These are phyloP conservation scores for Pyrenula aspistea DNA, from an alignment of 495 filamentous ascomycete genomes.

Conservation along the genomic window DNA sequence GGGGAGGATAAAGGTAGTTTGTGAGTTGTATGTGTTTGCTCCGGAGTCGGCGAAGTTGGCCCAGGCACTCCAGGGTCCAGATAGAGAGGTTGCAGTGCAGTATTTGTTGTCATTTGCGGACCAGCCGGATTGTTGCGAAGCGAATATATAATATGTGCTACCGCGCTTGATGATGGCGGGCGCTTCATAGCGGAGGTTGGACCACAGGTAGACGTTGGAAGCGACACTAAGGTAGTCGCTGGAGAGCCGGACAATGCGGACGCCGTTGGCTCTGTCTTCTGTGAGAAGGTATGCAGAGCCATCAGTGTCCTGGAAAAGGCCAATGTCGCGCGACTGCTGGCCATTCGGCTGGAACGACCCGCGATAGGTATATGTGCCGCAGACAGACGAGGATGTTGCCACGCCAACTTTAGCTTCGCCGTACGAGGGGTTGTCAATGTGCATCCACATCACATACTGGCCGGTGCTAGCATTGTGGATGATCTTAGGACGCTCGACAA, in stretches of 20 bases:
- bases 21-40: conserved; percentile 39
- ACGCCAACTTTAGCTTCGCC: conserved; percentile 54
- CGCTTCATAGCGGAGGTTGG: conserved; percentile 26
- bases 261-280: conserved; percentile 45
- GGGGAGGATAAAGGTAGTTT: conserved; percentile 38
- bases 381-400: conserved; percentile 43
- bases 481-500: conserved; percentile 57
- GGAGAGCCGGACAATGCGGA: conserved; percentile 36
- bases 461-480: conserved; percentile 41
- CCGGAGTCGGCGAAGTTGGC: conserved; percentile 42
- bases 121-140: conserved; percentile 30
- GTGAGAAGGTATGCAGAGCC: conserved; percentile 49
- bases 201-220: conserved; percentile 26
- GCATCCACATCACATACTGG: conserved; percentile 51
- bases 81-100: conserved; percentile 25
- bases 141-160: conserved; percentile 39
- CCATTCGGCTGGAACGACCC: conserved; percentile 35
- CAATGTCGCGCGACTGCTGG: conserved; percentile 46
- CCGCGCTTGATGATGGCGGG: conserved; percentile 38
- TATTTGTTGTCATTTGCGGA: conserved; percentile 49
- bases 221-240: conserved; percentile 31
- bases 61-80: conserved; percentile 47
- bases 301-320: conserved; percentile 48
- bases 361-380: conserved; percentile 39
- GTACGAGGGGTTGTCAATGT: conserved; percentile 51